These are phyloP conservation scores for Medicago arabica DNA, from an alignment of 306 rosid genomes.

Conservation along the genomic window DNA sequence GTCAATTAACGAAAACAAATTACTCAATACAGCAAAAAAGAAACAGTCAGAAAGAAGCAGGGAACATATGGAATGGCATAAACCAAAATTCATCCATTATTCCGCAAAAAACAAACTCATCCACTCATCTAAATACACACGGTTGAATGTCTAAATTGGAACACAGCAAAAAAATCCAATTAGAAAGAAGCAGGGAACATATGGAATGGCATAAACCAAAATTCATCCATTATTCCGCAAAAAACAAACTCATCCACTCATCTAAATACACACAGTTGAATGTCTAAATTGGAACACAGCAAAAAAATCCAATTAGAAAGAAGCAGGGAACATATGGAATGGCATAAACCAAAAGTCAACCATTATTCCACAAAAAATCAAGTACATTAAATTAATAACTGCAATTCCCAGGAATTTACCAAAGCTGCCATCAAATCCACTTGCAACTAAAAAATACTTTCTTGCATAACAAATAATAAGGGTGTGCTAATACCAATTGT, in stretches of 20 bases:
- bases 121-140: background rate
- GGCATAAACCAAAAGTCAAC: no score
- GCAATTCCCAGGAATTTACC: background rate
- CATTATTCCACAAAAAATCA: no score
- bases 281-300: background rate
- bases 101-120: background rate
- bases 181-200: background rate
- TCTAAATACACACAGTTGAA: background rate
- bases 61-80: background rate
- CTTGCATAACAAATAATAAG: background rate
- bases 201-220: background rate
- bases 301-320: no score
- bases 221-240: background rate
- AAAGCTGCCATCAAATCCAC: background rate
- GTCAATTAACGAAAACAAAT: background rate
- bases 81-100: background rate
- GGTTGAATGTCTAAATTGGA: background rate
- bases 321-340: no score
- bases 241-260: background rate
- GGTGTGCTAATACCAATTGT: background rate
- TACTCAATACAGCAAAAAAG: background rate
- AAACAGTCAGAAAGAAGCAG: background rate
- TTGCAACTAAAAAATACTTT: background rate
- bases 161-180: background rate
- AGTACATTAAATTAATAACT: background rate